Conservation (phyloP, 441 rosid species). For the Gossypium trilobum region DNA sequence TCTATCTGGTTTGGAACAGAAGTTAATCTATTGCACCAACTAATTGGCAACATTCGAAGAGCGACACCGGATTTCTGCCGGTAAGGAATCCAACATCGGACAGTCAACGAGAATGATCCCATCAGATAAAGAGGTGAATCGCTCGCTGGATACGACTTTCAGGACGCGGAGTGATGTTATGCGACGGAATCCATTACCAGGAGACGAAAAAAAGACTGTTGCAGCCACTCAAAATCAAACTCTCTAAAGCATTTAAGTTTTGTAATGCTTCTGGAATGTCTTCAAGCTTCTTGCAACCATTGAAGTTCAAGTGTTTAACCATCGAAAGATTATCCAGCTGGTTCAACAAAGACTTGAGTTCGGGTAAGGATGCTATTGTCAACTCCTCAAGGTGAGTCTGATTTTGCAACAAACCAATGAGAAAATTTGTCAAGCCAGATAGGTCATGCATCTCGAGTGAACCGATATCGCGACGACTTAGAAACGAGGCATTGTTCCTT, state of each 20-base stretch:
- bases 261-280: background rate
- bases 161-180: background rate
- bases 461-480: background rate
- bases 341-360: background rate
- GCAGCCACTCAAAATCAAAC: accelerated
- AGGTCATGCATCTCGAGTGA: background rate
- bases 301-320: background rate
- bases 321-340: background rate
- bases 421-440: background rate
- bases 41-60: constrained; percentile 1
- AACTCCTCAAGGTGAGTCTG: background rate
- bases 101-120: background rate
- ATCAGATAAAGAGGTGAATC: background rate
- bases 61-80: background rate
- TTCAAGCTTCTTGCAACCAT: background rate
- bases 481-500: background rate
- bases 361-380: background rate
- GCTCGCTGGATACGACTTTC: accelerated
- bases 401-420: background rate
- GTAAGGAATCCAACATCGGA: constrained; percentile 2
- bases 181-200: background rate
- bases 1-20: constrained; percentile 8
- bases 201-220: background rate
- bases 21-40: background rate
- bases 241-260: constrained; percentile 7